A percentile compares a stretch with the other conserved stretches of the same genome.
Conservation (phyloP, 225 moss, liverwort and hornwort genomes). For the Sphagnum contortum region DNA sequence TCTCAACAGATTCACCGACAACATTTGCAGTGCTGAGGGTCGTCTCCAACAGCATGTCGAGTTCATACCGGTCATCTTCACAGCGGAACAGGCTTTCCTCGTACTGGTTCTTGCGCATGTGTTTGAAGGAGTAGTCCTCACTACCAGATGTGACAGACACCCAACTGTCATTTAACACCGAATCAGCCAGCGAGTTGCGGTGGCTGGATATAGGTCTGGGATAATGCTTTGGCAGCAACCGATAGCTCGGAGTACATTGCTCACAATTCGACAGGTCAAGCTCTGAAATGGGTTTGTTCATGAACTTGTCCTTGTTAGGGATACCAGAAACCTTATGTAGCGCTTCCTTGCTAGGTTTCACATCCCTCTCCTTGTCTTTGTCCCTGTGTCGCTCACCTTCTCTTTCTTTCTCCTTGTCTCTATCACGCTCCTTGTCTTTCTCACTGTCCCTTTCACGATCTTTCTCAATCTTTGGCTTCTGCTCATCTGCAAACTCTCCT, state of each 20-base stretch:
- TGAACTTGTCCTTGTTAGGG: conserved; percentile 71
- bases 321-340: conserved; percentile 39
- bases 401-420: conserved; percentile 43
- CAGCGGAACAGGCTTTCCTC: conserved; percentile 86
- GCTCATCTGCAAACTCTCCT: conserved; percentile 57
- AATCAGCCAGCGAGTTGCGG: conserved; percentile 60
- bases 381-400: conserved; percentile 41
- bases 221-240: conserved; percentile 77
- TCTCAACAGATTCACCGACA: conserved; percentile 47
- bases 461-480: conserved; percentile 72
- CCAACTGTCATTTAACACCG: conserved; percentile 84
- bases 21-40: conserved; percentile 53
- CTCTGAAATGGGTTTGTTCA: conserved; percentile 88
- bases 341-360: conserved; percentile 38
- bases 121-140: conserved; percentile 82
- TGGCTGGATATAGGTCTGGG: conserved; percentile 68
- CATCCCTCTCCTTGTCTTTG: conserved; percentile 38
- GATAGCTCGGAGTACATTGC: conserved; percentile 90
- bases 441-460: conserved; percentile 67
- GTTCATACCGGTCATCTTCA: conserved; percentile 85
- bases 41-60: conserved; percentile 80
- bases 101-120: conserved; percentile 90
- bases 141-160: conserved; percentile 97
- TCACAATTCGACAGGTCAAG: conserved; percentile 90
- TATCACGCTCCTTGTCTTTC: conserved; percentile 37